Evolutionary conservation across 139 green algal species (phyloP).

Genomic region (Haematococcus lacustris): DNA sequence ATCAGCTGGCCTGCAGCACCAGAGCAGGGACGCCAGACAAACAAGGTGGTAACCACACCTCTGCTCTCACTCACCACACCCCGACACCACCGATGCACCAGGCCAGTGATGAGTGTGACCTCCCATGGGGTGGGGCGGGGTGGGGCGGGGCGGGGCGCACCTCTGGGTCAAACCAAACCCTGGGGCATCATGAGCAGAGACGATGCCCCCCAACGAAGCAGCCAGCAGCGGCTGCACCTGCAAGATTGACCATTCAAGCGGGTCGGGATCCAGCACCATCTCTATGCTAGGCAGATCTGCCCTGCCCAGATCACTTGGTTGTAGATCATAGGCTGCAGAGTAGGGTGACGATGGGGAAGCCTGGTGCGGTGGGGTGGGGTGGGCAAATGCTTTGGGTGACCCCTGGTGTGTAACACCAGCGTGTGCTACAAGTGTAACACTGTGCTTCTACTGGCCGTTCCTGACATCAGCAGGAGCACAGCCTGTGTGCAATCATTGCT

Average conservation of each 20-base stretch:
- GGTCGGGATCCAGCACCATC: neutral
- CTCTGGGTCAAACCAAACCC: constrained; percentile 78
- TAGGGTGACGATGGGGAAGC: too few relatives aligned
- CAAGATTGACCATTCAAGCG: constrained; percentile 37
- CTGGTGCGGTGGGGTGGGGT: neutral
- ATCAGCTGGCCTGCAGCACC: neutral
- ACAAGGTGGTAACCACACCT: neutral
- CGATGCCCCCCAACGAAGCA: constrained; percentile 30
- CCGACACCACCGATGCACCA: neutral
- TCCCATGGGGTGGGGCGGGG: too few relatives aligned
- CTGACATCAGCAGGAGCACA: too few relatives aligned
- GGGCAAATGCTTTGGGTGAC: neutral
- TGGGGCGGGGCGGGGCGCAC: constrained; percentile 20
- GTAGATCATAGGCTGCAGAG: neutral
- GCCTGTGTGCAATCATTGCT: too few relatives aligned
- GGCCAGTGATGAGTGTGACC: too few relatives aligned
- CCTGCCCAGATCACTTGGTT: too few relatives aligned
- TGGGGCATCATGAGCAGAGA: constrained; percentile 77
- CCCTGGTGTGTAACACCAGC: neutral
- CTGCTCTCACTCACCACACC: neutral
- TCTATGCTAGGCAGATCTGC: neutral
- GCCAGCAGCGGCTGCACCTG: constrained; percentile 47
- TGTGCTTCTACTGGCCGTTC: constrained; percentile 28
- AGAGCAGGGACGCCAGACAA: neutral
- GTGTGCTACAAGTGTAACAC: neutral